phyloP scores from a whole-genome alignment of 2,329 filamentous ascomycete species.

The Parasarocladium wereldwijsianum region DNA sequence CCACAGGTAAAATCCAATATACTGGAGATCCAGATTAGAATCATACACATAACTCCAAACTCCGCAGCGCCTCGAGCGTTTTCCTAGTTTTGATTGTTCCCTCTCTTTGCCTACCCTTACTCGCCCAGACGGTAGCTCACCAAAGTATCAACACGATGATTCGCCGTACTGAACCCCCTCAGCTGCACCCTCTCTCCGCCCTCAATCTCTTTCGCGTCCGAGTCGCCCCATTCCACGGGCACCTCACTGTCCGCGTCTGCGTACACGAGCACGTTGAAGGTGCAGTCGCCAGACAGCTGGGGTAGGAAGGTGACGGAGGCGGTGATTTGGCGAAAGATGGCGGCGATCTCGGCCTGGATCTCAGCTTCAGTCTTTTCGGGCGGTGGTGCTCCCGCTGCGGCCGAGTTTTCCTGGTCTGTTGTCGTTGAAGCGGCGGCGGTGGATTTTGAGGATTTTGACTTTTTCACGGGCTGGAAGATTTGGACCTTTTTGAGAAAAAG shows the following conservation, averaged over 20 bases:
- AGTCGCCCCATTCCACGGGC: slow-evolving; percentile 96
- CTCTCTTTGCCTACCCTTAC: slow-evolving; percentile 6
- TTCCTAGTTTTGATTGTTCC: too few species aligned
- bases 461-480: slow-evolving; percentile 23
- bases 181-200: slow-evolving; percentile 92
- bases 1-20: too few species aligned
- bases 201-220: slow-evolving; percentile 90
- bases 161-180: slow-evolving; percentile 89
- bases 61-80: too few species aligned
- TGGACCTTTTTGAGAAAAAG: slow-evolving; percentile 15
- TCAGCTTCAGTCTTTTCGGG: slow-evolving; percentile 78
- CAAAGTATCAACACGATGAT: slow-evolving; percentile 84
- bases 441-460: slow-evolving; percentile 26
- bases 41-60: too few species aligned
- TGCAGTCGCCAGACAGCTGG: slow-evolving; percentile 79
- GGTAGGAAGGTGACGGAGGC: slow-evolving; percentile 94
- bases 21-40: too few species aligned
- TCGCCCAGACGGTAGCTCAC: slow-evolving; percentile 71
- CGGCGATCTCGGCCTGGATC: slow-evolving; percentile 90
- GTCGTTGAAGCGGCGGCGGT: slow-evolving; percentile 35
- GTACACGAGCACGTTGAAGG: slow-evolving; percentile 97
- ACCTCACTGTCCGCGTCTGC: slow-evolving; percentile 94
- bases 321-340: slow-evolving; percentile 95
- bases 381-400: slow-evolving; percentile 9
- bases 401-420: slow-evolving; percentile 56